Evolutionary conservation across 805 yeast species (phyloP), one percentile per base, ranked within the genome.

Genomic region (Sugiyamaella lignohabitans): DNA sequence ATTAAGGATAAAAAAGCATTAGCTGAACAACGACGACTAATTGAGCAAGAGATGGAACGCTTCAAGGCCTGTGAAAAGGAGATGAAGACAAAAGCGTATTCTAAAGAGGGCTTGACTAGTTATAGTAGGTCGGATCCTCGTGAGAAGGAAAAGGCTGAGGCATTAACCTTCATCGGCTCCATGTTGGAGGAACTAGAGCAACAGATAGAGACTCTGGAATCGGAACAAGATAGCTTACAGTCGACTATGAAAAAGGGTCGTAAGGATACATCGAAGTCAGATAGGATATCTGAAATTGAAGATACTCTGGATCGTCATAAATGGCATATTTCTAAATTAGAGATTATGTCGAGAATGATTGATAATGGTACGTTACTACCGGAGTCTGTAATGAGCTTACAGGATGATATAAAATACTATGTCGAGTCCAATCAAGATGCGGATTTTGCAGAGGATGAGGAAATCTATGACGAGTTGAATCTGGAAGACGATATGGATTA

Each of bases 21-120:
- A 53, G 72, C 82, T 48, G 97, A 91, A 58, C 84, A 88, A 59
- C 72, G 93, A 52, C 71, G 74, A 56, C 61, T 78, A 43, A 84
- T 84, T 54, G 76, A 68, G 53, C 59, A 64, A 49, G 74, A 93
- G 51, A 91, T 91, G 98, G 98, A 91, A 66, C 78, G 88, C 58
- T 93, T 91, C 69, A 93, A 93, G 64, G 91, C 87, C 47, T 87
- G 91, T 56, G 98, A 91, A 66, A 87, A 88, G 67, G 79, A 83
- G 53, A 83, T 87, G 78, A 91, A 91, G 68, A 87, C 94, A 34
- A 91, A 91, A 65, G 96, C 95, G 44, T 91, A 86, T 63, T 81
- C 93, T 27, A 87, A 87, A 60, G 98, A 93, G 65, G 97, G 97
- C 0, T 72, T 91, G 53, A 87, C 84, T 43, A 78, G 79, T 61